Evolutionary conservation across 805 yeast species (phyloP).

Genomic region (Saturnispora mendoncae): DNA sequence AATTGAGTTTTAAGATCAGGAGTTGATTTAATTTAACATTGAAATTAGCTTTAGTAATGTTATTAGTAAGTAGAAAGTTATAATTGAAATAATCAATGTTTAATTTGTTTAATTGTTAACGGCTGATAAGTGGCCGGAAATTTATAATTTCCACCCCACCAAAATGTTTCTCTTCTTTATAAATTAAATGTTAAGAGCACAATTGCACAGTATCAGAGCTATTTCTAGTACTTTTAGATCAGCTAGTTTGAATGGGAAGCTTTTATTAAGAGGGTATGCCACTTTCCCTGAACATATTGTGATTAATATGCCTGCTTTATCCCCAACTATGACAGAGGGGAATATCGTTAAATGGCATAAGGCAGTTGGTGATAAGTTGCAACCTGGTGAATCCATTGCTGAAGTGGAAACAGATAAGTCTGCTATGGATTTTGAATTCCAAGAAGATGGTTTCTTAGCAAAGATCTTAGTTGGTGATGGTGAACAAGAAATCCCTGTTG

Average conservation of each 20-base stretch:
- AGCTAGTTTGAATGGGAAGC: neutral
- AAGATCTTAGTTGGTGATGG: constrained; percentile 79
- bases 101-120: no score
- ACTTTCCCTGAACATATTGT: constrained; percentile 53
- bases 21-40: no score
- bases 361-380: constrained; percentile 75
- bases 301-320: constrained; percentile 95
- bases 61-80: no score
- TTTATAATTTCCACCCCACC: no score
- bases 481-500: constrained; percentile 84
- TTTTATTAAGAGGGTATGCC: constrained; percentile 14
- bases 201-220: neutral
- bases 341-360: constrained; percentile 85
- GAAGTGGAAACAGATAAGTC: constrained; percentile 98
- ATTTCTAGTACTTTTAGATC: neutral
- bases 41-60: no score
- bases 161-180: no score
- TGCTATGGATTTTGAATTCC: constrained; percentile 96
- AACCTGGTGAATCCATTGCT: constrained; percentile 91
- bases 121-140: no score
- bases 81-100: no score
- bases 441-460: constrained; percentile 90
- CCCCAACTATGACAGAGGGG: constrained; percentile 99
- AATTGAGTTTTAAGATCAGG: no score
- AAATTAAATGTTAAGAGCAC: constrained; percentile 6